These are phyloP conservation scores for Colletotrichum gigasporum DNA, from an alignment of 2,329 filamentous ascomycete species.

Conservation along the genomic window DNA sequence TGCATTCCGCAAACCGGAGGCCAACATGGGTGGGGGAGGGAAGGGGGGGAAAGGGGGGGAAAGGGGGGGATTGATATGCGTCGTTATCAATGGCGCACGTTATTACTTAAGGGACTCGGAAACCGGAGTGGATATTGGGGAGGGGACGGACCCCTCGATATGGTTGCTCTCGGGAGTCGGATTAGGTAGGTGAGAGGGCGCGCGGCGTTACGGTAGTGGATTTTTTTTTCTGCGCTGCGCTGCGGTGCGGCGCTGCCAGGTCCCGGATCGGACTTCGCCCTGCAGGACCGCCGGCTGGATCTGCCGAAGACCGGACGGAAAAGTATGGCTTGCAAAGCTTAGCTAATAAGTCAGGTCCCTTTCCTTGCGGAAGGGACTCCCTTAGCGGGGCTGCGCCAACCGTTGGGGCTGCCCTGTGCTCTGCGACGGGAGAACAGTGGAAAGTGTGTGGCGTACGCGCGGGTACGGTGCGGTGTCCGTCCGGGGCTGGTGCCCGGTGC, in stretches of 20 bases:
- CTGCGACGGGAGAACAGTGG: too few relatives aligned
- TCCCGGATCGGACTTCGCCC: slow-evolving; percentile 28
- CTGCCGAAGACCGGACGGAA: slow-evolving; percentile 32
- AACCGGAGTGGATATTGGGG: slow-evolving; percentile 26
- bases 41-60: slow-evolving; percentile 35
- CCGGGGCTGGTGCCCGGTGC: too few relatives aligned
- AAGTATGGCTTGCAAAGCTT: slow-evolving; percentile 26
- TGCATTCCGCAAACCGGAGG: slow-evolving; percentile 33
- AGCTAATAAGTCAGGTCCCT: too few relatives aligned
- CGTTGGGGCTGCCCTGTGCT: too few relatives aligned
- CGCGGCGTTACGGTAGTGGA: neutral
- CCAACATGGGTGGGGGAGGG: slow-evolving; percentile 30
- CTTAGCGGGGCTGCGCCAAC: too few relatives aligned
- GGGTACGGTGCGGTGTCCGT: too few relatives aligned
- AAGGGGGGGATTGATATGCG: slow-evolving; percentile 20
- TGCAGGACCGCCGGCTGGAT: slow-evolving; percentile 26
- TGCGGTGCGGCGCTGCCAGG: slow-evolving; percentile 6
- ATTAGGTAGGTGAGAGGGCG: neutral
- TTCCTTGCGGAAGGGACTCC: too few relatives aligned
- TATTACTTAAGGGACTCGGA: slow-evolving; percentile 22
- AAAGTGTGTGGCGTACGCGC: too few relatives aligned
- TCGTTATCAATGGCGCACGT: slow-evolving; percentile 30
- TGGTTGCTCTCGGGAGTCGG: slow-evolving; percentile 25
- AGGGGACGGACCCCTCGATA: slow-evolving; percentile 27
- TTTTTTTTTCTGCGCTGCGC: neutral